Evolutionary conservation across 257 asterid genomes (phyloP).

Genomic region (Plantago ovata): DNA sequence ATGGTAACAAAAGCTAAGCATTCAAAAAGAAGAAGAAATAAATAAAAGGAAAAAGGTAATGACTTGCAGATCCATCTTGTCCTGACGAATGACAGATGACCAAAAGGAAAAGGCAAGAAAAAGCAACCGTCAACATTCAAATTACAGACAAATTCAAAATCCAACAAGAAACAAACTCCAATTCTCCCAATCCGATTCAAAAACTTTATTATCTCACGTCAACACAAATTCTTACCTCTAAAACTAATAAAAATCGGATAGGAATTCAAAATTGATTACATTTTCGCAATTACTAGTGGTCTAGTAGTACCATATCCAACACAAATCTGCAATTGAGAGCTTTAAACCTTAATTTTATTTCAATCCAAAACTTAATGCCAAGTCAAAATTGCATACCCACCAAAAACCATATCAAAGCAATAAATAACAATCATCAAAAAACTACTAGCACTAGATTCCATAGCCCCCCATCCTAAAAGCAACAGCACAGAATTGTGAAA

Average conservation of each 20-base stretch:
- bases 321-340: not conserved
- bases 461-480: too few species aligned
- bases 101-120: slow-evolving; percentile 26
- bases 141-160: slow-evolving; percentile 21
- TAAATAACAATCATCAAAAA: too few species aligned
- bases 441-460: too few species aligned
- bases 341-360: not conserved
- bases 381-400: too few species aligned
- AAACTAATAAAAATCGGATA: not conserved
- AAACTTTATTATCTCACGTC: slow-evolving; percentile 10
- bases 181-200: not conserved
- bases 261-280: not conserved
- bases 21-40: slow-evolving; percentile 29
- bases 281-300: not conserved
- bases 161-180: slow-evolving; percentile 13
- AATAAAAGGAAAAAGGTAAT: slow-evolving; percentile 32
- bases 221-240: slow-evolving; percentile 24
- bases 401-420: too few species aligned
- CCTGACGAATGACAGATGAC: slow-evolving; percentile 43
- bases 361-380: too few species aligned
- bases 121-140: slow-evolving; percentile 30
- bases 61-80: slow-evolving; percentile 49
- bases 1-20: slow-evolving; percentile 19
- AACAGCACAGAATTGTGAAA: too few species aligned
- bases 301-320: not conserved